Evolutionary conservation across 176 grass and related monocot species (phyloP), one percentile per base, ranked within the genome.

Genomic region (Bonia amplexicaulis): DNA sequence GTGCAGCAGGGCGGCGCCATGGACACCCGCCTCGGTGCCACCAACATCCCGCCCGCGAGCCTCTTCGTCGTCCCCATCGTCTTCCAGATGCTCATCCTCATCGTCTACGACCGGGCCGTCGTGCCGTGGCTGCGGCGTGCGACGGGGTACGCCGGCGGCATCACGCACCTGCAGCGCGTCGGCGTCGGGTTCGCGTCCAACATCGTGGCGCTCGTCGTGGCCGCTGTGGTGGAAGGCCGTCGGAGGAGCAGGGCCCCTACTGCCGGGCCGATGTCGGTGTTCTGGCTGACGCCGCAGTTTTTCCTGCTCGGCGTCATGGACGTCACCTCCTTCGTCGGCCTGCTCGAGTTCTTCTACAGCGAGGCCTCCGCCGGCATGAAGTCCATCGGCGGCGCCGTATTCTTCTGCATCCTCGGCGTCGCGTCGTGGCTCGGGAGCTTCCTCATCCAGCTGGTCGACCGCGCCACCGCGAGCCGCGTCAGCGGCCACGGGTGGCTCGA

Each of bases 261-360:
- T 0, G 13, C 61, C 1, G 5, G 75, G 20, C 73, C 76, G 12
- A 92, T 97, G 72, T 84, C 90, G 0, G 77, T 92, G 61, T 86
- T 97, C 86, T 94, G 92, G 94, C 73, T 97, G 11, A 76, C 84
- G 44, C 74, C 86, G 14, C 92, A 97, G 66, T 97, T 90, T 82
- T 89, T 97, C 57, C 83, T 92, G 17, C 55, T 97, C 2, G 90
- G 94, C 22, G 80, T 90, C 1, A 79, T 84, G 35, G 94, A 94
- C 67, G 84, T 94, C 27, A 93, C 91, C 54, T 88, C 94, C 12
- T 84, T 94, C 54, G 90, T 88, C 1, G 94, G 94, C 26, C 73
- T 94, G 52, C 84, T 94, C 12, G 94, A 97, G 90, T 97, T 94
- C 90, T 94, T 97, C 83, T 94, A 82, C 86, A 87, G 80, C 55